phyloP scores from a whole-genome alignment of 2,329 filamentous ascomycete genomes.

The Stemphylium lycopersici region DNA sequence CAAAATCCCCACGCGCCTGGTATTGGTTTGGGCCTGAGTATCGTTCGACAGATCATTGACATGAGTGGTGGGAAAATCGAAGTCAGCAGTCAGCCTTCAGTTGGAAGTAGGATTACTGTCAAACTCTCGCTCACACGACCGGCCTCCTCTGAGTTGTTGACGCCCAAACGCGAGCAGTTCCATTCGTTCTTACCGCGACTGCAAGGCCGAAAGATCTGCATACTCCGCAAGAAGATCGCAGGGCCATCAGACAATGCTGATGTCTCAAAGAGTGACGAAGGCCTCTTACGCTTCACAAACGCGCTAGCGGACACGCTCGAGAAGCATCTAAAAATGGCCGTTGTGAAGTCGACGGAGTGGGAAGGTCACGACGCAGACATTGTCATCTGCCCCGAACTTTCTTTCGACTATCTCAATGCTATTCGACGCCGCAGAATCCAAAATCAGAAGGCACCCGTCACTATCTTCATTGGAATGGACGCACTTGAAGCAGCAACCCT shows the following conservation, averaged over 20 bases:
- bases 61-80: constrained; percentile 37
- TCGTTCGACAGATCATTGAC: constrained; percentile 39
- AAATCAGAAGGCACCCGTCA: constrained; percentile 25
- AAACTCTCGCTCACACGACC: constrained; percentile 24
- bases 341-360: constrained; percentile 34
- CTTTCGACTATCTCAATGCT: constrained; percentile 38
- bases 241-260: background rate
- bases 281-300: constrained; percentile 28
- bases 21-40: constrained; percentile 38
- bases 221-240: constrained; percentile 22
- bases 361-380: constrained; percentile 32
- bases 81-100: constrained; percentile 28
- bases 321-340: constrained; percentile 35
- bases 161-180: constrained; percentile 18
- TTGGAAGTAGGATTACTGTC: constrained; percentile 26
- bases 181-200: constrained; percentile 26
- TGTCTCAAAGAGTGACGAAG: constrained; percentile 18
- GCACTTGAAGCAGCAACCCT: constrained; percentile 41
- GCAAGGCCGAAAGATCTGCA: constrained; percentile 31
- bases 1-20: constrained; percentile 35
- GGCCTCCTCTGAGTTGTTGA: background rate
- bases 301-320: constrained; percentile 28
- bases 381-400: constrained; percentile 43
- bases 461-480: constrained; percentile 43
- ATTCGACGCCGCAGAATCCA: constrained; percentile 24